Conservation (phyloP, 257 asterid genomes). For the Primulina tabacum region DNA sequence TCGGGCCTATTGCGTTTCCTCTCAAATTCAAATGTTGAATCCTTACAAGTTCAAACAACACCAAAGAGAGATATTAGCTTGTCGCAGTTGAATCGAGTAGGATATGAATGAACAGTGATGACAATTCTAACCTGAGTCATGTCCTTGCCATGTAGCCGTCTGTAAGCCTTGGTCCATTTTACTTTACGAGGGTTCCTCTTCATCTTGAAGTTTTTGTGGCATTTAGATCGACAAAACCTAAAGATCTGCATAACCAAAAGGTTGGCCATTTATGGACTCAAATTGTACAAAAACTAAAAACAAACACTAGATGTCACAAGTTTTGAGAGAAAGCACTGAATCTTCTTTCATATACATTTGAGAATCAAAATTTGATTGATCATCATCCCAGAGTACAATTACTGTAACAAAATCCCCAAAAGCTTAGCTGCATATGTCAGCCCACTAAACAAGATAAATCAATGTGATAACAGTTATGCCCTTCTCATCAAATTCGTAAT, state of each 20-base stretch:
- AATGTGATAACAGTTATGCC: not conserved
- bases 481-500: not conserved
- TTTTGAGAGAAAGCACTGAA: not conserved
- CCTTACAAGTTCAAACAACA: slow-evolving; percentile 40
- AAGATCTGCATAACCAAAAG: not conserved
- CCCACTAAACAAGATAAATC: not conserved
- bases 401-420: not conserved
- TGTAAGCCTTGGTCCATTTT: slow-evolving; percentile 91
- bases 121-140: slow-evolving; percentile 71
- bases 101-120: not conserved
- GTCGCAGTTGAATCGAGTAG: not conserved
- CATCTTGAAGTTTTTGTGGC: not conserved
- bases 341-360: not conserved
- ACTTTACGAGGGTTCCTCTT: slow-evolving; percentile 88
- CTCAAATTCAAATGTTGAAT: slow-evolving; percentile 91
- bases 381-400: not conserved
- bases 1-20: slow-evolving; percentile 85
- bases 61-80: not conserved
- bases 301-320: not conserved
- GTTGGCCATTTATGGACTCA: not conserved
- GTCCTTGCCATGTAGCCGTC: slow-evolving; percentile 82
- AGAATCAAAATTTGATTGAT: not conserved
- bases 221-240: not conserved
- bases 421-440: not conserved
- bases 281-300: not conserved